These are phyloP conservation scores for Xylaria castorea DNA, from an alignment of 495 filamentous ascomycete species.

Conservation along the genomic window DNA sequence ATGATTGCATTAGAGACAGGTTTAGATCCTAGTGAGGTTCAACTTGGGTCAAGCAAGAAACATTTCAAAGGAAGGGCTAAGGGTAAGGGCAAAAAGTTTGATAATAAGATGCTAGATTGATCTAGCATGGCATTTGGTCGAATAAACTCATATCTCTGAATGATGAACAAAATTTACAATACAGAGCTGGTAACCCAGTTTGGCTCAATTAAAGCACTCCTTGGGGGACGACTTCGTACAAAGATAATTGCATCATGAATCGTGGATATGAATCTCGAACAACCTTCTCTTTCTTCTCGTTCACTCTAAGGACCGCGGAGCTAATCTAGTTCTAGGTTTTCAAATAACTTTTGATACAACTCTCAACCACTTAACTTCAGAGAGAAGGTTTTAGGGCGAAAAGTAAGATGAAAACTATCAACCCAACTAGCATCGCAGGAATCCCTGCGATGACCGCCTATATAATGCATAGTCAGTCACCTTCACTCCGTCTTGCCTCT, in stretches of 20 bases:
- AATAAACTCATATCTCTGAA: neutral
- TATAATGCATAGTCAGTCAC: neutral
- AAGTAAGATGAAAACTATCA: neutral
- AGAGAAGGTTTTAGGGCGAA: neutral
- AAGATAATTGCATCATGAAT: neutral
- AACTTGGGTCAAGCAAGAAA: conserved; percentile 78
- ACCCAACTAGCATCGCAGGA: neutral
- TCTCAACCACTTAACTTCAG: neutral
- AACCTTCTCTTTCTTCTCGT: neutral
- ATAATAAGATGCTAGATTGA: conserved; percentile 40
- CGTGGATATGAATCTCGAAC: neutral
- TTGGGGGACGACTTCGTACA: neutral
- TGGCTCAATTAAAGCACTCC: neutral
- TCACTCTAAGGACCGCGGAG: neutral
- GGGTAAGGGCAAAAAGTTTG: conserved; percentile 59
- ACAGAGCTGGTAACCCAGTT: neutral
- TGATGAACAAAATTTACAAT: neutral
- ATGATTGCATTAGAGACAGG: conserved; percentile 87
- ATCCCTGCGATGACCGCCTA: neutral
- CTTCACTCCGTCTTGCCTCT: neutral
- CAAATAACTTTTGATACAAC: neutral
- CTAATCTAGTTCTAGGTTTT: neutral
- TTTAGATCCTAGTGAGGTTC: conserved; percentile 82
- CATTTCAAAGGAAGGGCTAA: conserved; percentile 85
- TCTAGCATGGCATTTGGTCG: neutral